Percentiles rank a stretch among this genome's conserved stretches.
phyloP scores from a whole-genome alignment of 352 stramenopile species.

The Peronospora belbahrii region DNA sequence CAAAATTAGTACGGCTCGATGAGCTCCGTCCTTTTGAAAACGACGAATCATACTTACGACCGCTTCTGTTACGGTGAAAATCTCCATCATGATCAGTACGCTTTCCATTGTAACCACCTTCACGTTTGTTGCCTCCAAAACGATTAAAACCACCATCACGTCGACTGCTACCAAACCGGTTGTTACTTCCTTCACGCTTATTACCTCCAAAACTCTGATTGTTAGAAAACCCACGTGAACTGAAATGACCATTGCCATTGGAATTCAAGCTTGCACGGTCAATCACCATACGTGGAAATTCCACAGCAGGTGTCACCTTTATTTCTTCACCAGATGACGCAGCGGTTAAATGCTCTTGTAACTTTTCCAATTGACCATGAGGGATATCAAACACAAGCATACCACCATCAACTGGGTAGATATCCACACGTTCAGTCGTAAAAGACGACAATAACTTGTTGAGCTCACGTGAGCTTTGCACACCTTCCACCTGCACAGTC shows the following conservation, averaged over 20 bases:
- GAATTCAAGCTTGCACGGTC: conserved; percentile 22
- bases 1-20: conserved; percentile 23
- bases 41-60: conserved; percentile 34
- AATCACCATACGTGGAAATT: conserved; percentile 54
- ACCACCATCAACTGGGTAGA: conserved; percentile 44
- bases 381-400: conserved; percentile 70
- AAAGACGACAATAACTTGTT: conserved; percentile 38
- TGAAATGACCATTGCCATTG: conserved; percentile 20
- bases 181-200: conserved; percentile 6
- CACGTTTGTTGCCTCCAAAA: conserved; percentile 18
- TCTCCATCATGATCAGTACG: conserved; percentile 19
- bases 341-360: conserved; percentile 38
- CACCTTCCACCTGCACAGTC: conserved; percentile 54
- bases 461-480: conserved; percentile 40
- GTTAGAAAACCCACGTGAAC: conserved; percentile 29
- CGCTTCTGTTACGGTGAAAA: conserved; percentile 11
- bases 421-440: conserved; percentile 37
- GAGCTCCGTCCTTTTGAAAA: conserved; percentile 45
- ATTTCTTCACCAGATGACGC: conserved; percentile 24
- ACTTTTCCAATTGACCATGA: conserved; percentile 34
- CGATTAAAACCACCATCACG: conserved; percentile 16
- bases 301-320: conserved; percentile 34
- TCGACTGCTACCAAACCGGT: conserved; percentile 9
- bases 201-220: conserved; percentile 23
- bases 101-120: conserved; percentile 21